Percentiles rank a stretch among this genome's conserved stretches.
phyloP scores from a whole-genome alignment of 1,284 basidiomycete species.

The Boletus sp. region DNA sequence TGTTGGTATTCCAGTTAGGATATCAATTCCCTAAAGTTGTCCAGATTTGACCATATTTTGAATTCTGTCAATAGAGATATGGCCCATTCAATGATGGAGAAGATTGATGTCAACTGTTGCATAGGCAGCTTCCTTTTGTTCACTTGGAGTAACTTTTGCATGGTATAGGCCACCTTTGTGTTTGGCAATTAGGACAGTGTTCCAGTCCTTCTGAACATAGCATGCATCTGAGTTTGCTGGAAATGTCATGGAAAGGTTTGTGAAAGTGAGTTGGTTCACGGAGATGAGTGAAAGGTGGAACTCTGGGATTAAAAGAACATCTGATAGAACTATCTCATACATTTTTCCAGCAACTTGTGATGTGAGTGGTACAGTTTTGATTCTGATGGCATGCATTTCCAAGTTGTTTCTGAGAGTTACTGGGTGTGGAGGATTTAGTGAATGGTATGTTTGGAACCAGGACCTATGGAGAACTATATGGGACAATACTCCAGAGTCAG shows the following conservation, averaged over 20 bases:
- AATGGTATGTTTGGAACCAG: background rate
- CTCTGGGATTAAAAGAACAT: background rate
- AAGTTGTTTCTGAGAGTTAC: background rate
- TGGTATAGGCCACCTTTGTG: background rate
- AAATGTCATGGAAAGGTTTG: background rate
- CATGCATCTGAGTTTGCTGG: background rate
- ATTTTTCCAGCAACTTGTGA: background rate
- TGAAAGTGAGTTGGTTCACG: background rate
- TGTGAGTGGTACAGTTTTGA: background rate
- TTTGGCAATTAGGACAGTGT: background rate
- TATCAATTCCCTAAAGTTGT: too few relatives aligned
- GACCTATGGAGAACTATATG: too few relatives aligned
- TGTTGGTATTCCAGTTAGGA: too few relatives aligned
- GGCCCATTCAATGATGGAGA: background rate
- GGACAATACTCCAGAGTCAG: too few relatives aligned
- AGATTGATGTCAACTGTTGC: background rate
- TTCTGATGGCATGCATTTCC: background rate
- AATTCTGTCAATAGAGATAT: background rate
- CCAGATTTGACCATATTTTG: background rate
- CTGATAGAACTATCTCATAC: background rate
- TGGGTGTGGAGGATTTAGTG: background rate
- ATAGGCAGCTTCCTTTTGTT: background rate
- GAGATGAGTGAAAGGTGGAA: background rate
- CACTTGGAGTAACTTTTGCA: background rate
- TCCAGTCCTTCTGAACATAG: background rate